Percentiles rank a stretch among this genome's conserved stretches.
These are phyloP conservation scores for Oryza coarctata DNA, from an alignment of 176 grass and related monocot genomes.

Conservation along the genomic window DNA sequence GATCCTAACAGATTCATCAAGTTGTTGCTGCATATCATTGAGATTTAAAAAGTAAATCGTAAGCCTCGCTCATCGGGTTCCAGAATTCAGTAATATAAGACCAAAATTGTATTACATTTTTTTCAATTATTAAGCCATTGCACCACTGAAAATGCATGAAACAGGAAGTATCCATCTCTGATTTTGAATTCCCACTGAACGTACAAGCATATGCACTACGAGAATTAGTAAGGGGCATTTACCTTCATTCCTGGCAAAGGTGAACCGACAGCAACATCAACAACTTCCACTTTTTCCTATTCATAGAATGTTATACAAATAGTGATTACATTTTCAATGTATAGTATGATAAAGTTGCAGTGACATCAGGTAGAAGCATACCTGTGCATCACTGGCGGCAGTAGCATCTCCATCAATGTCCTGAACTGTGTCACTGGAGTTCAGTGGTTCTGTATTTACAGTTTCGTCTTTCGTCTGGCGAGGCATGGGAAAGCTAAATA, in stretches of 20 bases:
- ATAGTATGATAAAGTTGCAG: neutral
- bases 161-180: conserved; percentile 4
- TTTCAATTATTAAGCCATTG: neutral
- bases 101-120: neutral
- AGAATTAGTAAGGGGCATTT: conserved; percentile 1
- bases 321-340: neutral
- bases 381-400: conserved; percentile 41
- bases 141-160: neutral
- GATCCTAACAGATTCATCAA: conserved; percentile 75
- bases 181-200: neutral
- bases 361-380: conserved; percentile 20
- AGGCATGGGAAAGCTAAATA: conserved; percentile 58
- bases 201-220: neutral
- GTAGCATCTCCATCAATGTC: conserved; percentile 36
- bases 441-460: conserved; percentile 39
- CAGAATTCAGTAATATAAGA: neutral
- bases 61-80: neutral
- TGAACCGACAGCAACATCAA: conserved; percentile 75
- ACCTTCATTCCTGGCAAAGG: conserved; percentile 99
- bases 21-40: conserved; percentile 74
- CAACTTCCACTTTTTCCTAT: conserved; percentile 56
- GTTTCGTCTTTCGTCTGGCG: conserved; percentile 67
- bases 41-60: conserved; percentile 16
- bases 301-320: conserved; percentile 40
- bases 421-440: conserved; percentile 35